Evolutionary conservation across 83 land plant species (phyloP), one percentile per base, ranked within the genome.

Genomic region (Picea engelmannii): DNA sequence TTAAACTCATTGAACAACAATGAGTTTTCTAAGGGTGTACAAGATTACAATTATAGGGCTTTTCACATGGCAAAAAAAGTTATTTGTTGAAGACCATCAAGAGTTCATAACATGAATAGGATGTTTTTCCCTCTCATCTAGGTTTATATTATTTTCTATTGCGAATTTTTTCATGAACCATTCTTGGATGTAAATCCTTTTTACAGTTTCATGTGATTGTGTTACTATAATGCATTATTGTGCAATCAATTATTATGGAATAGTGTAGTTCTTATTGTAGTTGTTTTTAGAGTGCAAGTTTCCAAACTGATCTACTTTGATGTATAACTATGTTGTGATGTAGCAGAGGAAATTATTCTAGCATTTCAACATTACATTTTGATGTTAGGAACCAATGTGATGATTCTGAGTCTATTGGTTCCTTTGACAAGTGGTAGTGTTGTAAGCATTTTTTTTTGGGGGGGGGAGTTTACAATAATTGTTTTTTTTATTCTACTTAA

Each of bases 301-400:
- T 0, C n/a, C 25, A 24, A 65, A 66, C 23, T 25, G 68, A 25
- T 66, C 68, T 66, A 10, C 23, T 66, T 21, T 66, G 23, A 21
- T 66, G 25, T 66, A 55, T 66, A 66, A 10, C 21, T 21, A 66
- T 66, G 27, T 12, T 66, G 23, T 66, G 68, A 7, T 81, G 79
- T 96, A 96, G 98, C 77, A 7, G 85, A 88, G 69, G 83, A 91
- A 2, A 16, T 90, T 40, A 12, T 94, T 42, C 84, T 96, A 38
- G 96, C 91, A 62, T 96, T 96, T 75, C 96, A 93, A 73, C 98
- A 96, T 84, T 96, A 92, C 65, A 85, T 96, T 24, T 91, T 92
- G 35, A 87, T 91, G 90, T 82, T 96, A 69, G 98, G 98, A 65
- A 89, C 95, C 17, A 79, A 86, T 13, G 98, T 96, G 0, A 83